Evolutionary conservation across 129 eudicot species (phyloP).

Genomic region (Chrysanthemum seticuspe): DNA sequence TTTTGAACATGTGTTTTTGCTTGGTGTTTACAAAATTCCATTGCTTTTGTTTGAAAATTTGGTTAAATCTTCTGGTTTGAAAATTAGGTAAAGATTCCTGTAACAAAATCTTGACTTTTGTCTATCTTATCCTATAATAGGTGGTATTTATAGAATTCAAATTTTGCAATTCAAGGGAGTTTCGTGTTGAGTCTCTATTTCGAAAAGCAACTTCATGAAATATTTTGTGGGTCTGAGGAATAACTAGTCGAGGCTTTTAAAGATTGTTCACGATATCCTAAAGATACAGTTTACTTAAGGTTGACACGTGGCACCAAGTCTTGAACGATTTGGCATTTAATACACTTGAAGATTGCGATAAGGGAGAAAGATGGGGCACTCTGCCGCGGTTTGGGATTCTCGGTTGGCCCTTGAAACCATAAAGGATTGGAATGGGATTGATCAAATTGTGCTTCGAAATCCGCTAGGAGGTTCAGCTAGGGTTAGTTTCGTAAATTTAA

Average conservation of each 20-base stretch:
- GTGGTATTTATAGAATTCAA: slow-evolving; percentile 24
- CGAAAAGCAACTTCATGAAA: slow-evolving; percentile 24
- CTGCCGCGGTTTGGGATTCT: slow-evolving; percentile 78
- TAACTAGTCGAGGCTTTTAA: slow-evolving; percentile 21
- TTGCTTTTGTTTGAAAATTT: slow-evolving; percentile 34
- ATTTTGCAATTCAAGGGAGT: slow-evolving; percentile 10
- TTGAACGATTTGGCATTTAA: slow-evolving; percentile 5
- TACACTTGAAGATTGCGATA: slow-evolving; percentile 25
- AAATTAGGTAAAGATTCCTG: slow-evolving; percentile 34
- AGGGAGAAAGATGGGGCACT: slow-evolving; percentile 62
- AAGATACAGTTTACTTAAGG: slow-evolving; percentile 5
- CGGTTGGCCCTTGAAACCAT: slow-evolving; percentile 52
- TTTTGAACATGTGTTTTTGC: slow-evolving; percentile 21
- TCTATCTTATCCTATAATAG: slow-evolving; percentile 29
- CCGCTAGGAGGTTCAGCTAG: slow-evolving; percentile 69
- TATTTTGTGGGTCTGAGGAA: slow-evolving; percentile 20
- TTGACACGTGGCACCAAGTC: slow-evolving; percentile 2
- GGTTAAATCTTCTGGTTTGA: slow-evolving; percentile 21
- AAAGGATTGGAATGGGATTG: slow-evolving; percentile 78
- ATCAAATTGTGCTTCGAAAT: slow-evolving; percentile 68
- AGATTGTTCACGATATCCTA: slow-evolving; percentile 22
- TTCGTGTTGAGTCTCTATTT: slow-evolving; percentile 19
- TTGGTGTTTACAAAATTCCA: slow-evolving; percentile 14
- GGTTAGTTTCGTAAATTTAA: slow-evolving; percentile 39
- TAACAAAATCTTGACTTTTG: slow-evolving; percentile 35